Conservation (phyloP, 2,329 filamentous ascomycete species). For the Xylariaceae sp. region DNA sequence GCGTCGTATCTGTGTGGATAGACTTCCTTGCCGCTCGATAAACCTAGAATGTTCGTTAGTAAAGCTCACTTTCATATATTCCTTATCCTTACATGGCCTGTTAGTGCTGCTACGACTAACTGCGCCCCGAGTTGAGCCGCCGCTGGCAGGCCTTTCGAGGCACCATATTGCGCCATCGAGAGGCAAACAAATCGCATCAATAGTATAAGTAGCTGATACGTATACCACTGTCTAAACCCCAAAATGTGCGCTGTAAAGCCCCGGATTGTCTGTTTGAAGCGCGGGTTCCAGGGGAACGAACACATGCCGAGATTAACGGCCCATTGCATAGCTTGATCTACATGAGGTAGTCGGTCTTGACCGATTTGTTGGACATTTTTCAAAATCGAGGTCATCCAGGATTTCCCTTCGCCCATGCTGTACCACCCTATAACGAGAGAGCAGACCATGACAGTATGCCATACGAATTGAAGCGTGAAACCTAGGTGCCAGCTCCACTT, state of each 20-base stretch:
- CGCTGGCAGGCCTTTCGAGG: conserved; percentile 41
- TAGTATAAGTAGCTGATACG: conserved; percentile 63
- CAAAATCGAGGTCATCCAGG: conserved; percentile 20
- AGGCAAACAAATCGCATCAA: conserved; percentile 56
- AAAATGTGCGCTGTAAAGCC: conserved; percentile 62
- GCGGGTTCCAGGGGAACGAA: conserved; percentile 70
- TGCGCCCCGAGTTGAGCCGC: conserved; percentile 57
- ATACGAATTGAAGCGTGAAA: conserved; percentile 41
- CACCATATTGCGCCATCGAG: conserved; percentile 44
- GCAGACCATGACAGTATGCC: conserved; percentile 49
- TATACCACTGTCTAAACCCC: conserved; percentile 67
- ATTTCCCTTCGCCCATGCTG: conserved; percentile 12
- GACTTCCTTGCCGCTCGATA: conserved; percentile 47
- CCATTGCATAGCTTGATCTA: conserved; percentile 47
- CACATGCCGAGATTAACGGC: conserved; percentile 53
- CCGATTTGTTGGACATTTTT: conserved; percentile 20
- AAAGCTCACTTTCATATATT: neutral
- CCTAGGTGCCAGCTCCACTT: conserved; percentile 53
- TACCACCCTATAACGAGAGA: conserved; percentile 27
- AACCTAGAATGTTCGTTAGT: conserved; percentile 43
- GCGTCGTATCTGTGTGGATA: conserved; percentile 60
- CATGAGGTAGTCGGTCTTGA: conserved; percentile 43
- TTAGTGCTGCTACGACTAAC: conserved; percentile 54
- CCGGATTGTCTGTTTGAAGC: conserved; percentile 61
- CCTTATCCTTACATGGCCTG: conserved; percentile 52